Evolutionary conservation across 768 basidiomycete genomes (phyloP), one percentile per base, ranked within the genome.

Genomic region (Naganishia antarctica): DNA sequence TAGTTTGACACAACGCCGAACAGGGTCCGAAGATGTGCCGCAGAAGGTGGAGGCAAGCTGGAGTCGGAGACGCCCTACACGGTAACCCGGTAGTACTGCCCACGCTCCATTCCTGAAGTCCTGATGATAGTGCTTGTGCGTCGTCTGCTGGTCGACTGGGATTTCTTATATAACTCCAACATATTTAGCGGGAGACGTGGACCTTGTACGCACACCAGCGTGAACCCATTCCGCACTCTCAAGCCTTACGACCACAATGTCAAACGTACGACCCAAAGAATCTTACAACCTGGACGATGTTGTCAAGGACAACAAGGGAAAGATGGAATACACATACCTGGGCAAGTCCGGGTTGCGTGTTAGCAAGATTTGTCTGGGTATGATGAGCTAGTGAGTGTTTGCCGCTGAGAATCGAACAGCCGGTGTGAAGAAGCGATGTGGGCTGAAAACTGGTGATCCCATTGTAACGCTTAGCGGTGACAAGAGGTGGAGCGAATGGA

Each of bases 281-380:
- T 62, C 61, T 21, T 62, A 62, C 46, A 62, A 50, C 37, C 61
- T 62, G 26, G 61, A 62, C 29, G 46, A 64, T n/a, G 63, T 64
- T 57, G 63, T 64, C 53, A 57, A 53, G 37, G 29, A 64, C 15
- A 44, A 45, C 23, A 44, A 64, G 37, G 63, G 63, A 31, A 71
- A 69, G 63, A 73, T 73, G 72, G 66, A 70, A 44, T 73, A 71
- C 46, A 68, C 70, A 46, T 58, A 63, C 21, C 64, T 74, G 7
- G 73, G 73, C 29, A 69, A 70, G 51, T 68, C 66, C 45, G 73
- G 73, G 3, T 60, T 74, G 31, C 68, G 64, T 66, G 70, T 74
- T 61, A 70, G 70, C n/a, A 67, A 68, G 46, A 68, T 73, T 60
- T 66, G 68, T 26, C 43, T 73, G 23, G 72, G 72, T 29, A 71